Base-by-base conservation (phyloP, 1,284 basidiomycete species). In the Spongispora temasekensis region DNA sequence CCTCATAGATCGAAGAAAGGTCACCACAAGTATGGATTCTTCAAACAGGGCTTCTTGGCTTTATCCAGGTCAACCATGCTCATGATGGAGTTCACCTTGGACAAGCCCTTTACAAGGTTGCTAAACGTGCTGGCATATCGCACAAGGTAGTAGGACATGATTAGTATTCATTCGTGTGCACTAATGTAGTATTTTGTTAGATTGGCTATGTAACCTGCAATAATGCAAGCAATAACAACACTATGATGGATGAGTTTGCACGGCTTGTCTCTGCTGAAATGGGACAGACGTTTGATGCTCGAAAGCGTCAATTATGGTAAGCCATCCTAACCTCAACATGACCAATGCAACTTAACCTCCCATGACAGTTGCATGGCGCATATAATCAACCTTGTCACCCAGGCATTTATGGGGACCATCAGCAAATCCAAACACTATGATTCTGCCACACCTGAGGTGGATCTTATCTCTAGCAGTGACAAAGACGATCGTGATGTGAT, bases 101-200 rank as follows among this genome's bases (percentile, higher is more conserved):
- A 21, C 64, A 64, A 10, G 63, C 35, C 0, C 56, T 64, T 4
- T 65, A 52, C 35, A 62, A 64, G 50, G 30, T 52, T 12, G 30
- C 21, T 21, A 21, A 51, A 48, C 4, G 8, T 31, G 56, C 46
- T 23, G 56, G 56, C 4, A 2, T 51, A 30, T 30, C 17, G 31
- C 46, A 57, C 35, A 57, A 57, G 56, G 56, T 57, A 31, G 0
- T 10, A 5, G 8, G 32, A 31, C 4, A 19, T 50, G 30, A 31
- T 32, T 19, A 34, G 32, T 15, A 8, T 10, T n/a, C n/a, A 25
- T 44, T 19, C 2, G 1, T 34, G 31, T 10, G 32, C 7, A 23
- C 13, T 31, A 17, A 17, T n/a, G n/a, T 32, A 9, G 7, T 17
- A 25, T 51, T 32, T 19, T 34, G 25, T 23, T 35, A 60, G 57